A percentile compares a stretch with the other conserved stretches of the same genome.
Conservation (phyloP, 2,329 filamentous ascomycete genomes). For the Penicillium sp. region DNA sequence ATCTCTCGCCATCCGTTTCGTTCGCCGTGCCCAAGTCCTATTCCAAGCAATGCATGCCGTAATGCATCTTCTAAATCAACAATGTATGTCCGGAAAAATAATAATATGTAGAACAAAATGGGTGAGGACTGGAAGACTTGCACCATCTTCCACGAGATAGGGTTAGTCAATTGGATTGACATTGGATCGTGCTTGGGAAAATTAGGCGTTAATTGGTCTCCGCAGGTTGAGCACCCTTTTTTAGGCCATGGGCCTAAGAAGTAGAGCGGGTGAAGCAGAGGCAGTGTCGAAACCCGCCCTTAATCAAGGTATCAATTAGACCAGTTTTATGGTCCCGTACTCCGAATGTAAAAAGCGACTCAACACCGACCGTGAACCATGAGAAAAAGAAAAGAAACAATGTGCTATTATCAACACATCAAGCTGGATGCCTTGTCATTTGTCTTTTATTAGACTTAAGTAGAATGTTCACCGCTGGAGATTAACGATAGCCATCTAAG, state of each 20-base stretch:
- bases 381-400: not conserved
- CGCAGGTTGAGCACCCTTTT: not conserved
- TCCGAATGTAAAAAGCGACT: not conserved
- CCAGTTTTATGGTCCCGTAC: not conserved
- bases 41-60: slow-evolving; percentile 31
- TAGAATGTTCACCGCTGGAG: slow-evolving; percentile 35
- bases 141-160: slow-evolving; percentile 4
- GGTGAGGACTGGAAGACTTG: slow-evolving; percentile 5
- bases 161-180: not conserved
- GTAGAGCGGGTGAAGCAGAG: not conserved
- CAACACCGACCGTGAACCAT: not conserved
- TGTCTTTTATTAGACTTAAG: not conserved
- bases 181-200: not conserved
- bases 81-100: slow-evolving; percentile 27
- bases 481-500: slow-evolving; percentile 41
- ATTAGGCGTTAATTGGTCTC: not conserved
- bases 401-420: not conserved
- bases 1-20: slow-evolving; percentile 28
- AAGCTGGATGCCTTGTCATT: not conserved
- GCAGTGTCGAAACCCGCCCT: not conserved
- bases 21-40: slow-evolving; percentile 27
- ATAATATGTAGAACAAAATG: slow-evolving; percentile 18
- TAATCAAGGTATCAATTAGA: not conserved
- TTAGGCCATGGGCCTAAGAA: not conserved
- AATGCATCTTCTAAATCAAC: slow-evolving; percentile 33